phyloP scores from a whole-genome alignment of 805 yeast species.

The Blastobotrys peoriensis region DNA sequence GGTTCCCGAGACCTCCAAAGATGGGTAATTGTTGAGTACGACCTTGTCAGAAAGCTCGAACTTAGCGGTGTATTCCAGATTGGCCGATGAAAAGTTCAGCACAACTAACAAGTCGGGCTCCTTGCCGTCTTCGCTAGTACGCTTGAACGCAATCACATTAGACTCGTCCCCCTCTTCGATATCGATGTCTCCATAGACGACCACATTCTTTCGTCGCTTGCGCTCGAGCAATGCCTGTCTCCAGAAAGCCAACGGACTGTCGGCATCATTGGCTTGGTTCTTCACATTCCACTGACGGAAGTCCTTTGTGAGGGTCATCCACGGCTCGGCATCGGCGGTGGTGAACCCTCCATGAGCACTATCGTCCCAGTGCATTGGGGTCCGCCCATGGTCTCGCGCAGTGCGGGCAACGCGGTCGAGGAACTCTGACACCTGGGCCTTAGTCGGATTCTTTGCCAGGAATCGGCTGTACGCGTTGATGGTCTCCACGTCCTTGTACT shows the following conservation, averaged over 20 bases:
- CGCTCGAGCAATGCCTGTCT: slow-evolving; percentile 38
- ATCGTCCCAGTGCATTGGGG: slow-evolving; percentile 52
- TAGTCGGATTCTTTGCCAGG: slow-evolving; percentile 19
- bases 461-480: slow-evolving; percentile 37
- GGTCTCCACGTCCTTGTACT: slow-evolving; percentile 47
- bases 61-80: neutral
- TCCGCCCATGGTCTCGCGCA: slow-evolving; percentile 46
- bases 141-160: slow-evolving; percentile 36
- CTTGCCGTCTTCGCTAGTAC: slow-evolving; percentile 4
- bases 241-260: slow-evolving; percentile 45
- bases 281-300: slow-evolving; percentile 45
- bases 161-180: slow-evolving; percentile 39
- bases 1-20: slow-evolving; percentile 3
- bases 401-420: neutral
- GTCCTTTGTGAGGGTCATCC: slow-evolving; percentile 49
- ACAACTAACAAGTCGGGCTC: neutral
- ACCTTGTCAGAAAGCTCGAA: slow-evolving; percentile 16
- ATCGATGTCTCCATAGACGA: slow-evolving; percentile 42
- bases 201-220: slow-evolving; percentile 38
- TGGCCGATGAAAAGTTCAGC: neutral
- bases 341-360: slow-evolving; percentile 43
- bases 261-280: slow-evolving; percentile 39
- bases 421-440: slow-evolving; percentile 3
- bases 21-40: slow-evolving; percentile 11
- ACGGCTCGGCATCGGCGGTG: slow-evolving; percentile 37